These are phyloP conservation scores for Zea luxurians DNA, from an alignment of 176 grass and related monocot species.

Conservation along the genomic window DNA sequence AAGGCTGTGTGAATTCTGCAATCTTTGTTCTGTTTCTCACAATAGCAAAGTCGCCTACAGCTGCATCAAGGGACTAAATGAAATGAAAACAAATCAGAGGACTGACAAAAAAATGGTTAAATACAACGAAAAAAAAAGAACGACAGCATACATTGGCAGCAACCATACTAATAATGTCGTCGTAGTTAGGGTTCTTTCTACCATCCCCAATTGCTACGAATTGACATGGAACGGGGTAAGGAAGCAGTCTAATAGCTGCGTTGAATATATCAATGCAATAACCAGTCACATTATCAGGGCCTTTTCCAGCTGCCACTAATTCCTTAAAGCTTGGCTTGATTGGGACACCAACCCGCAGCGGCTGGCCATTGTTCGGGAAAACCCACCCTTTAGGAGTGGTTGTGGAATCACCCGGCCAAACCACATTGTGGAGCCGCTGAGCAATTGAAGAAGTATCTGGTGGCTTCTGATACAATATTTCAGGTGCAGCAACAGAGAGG, in stretches of 20 bases:
- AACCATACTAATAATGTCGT: slow-evolving; percentile 62
- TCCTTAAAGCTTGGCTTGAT: slow-evolving; percentile 77
- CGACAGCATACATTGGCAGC: slow-evolving; percentile 60
- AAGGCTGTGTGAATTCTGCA: slow-evolving; percentile 84
- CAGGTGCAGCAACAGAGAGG: slow-evolving; percentile 66
- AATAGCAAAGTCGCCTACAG: slow-evolving; percentile 80
- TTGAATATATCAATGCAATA: slow-evolving; percentile 83
- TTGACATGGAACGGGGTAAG: slow-evolving; percentile 74
- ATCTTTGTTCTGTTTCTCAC: slow-evolving; percentile 79
- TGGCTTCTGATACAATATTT: slow-evolving; percentile 63
- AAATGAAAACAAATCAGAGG: slow-evolving; percentile 28
- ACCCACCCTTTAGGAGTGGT: slow-evolving; percentile 69
- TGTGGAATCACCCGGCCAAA: slow-evolving; percentile 62
- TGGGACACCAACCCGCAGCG: slow-evolving; percentile 75
- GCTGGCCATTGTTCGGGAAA: slow-evolving; percentile 80
- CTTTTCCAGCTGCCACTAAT: slow-evolving; percentile 48
- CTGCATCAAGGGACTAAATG: slow-evolving; percentile 68
- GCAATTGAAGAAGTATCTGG: slow-evolving; percentile 49
- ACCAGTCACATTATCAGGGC: slow-evolving; percentile 54
- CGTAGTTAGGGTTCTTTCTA: slow-evolving; percentile 59
- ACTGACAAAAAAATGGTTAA: slow-evolving; percentile 26
- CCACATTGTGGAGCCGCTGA: slow-evolving; percentile 48
- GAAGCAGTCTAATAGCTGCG: slow-evolving; percentile 64
- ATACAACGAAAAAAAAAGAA: slow-evolving; percentile 24
- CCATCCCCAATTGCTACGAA: slow-evolving; percentile 73